Evolutionary conservation across 2,329 filamentous ascomycete genomes (phyloP).

Genomic region (Xylariaceae sp.): DNA sequence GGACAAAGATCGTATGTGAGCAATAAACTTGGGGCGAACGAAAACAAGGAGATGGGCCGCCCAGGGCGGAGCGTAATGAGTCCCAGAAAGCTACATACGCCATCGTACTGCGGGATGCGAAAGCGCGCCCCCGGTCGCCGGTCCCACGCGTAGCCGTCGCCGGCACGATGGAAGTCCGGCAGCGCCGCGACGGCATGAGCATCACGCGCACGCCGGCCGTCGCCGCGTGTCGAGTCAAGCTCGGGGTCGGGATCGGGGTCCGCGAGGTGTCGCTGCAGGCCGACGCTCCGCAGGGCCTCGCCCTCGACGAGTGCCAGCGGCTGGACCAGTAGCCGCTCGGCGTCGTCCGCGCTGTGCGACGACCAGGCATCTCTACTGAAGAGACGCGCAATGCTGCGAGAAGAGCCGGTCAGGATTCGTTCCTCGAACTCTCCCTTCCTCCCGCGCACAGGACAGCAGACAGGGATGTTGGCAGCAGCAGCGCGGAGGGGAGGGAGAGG

Average conservation of each 20-base stretch:
- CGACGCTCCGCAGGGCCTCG: constrained; percentile 8
- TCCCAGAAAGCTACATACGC: no score
- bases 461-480: no score
- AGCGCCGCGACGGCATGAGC: constrained; percentile 21
- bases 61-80: no score
- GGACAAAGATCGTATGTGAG: no score
- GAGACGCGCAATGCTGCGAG: constrained; percentile 15
- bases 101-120: constrained; percentile 24
- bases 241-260: constrained; percentile 5
- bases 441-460: no score
- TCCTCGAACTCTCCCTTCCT: no score
- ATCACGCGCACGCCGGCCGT: no score
- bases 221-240: no score
- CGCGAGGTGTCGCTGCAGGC: constrained; percentile 7
- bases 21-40: no score
- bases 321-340: constrained; percentile 9
- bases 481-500: neutral
- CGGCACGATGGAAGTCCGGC: constrained; percentile 19
- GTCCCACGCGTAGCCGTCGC: constrained; percentile 20
- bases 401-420: no score
- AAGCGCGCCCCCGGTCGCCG: constrained; percentile 19
- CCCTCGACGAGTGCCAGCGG: constrained; percentile 9
- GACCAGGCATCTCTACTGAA: constrained; percentile 19
- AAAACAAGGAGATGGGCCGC: no score
- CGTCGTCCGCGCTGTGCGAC: neutral